Base-by-base conservation (phyloP, 202 grass and related monocot genomes). In the Hordeum pubiflorum region DNA sequence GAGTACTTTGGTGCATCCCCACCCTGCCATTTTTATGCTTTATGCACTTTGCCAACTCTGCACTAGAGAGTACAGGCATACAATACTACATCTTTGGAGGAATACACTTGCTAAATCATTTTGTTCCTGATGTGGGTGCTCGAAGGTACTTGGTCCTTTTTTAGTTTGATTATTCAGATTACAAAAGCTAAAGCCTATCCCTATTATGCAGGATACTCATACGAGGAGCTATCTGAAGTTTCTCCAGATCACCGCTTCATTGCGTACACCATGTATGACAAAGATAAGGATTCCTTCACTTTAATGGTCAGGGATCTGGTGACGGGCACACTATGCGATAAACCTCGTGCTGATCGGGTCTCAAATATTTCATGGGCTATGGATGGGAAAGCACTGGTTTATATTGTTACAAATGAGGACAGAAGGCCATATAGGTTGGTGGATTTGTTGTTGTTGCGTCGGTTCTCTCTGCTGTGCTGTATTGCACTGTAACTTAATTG, bases 261-360 rank as follows among this genome's bases (percentile, higher is more conserved):
- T 86, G 94, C 91, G 65, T 97, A 98, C 86, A 94, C 92, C 31
- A 94, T 98, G 95, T 93, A 94, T 75, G 86, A 98, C 66, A 98
- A 98, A 87, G 92, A 94, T 43, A 94, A 94, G 84, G 90, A 91
- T 44, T 93, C 86, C 26, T 98, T 98, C 80, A 92, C 84, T 32
- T 84, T 98, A 93, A 76, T 91, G 79, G 90, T 98, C 52, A 92
- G 86, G 77, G 92, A 98, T 84, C 87, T 98, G 52, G 83, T 86
- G 65, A 91, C 86, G 34, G 95, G 95, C 48, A 72, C 86, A 54
- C 86, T 98, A 84, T 89, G 83, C 10, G 82, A 94, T 75, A 91
- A 85, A 78, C 95, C 95, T 64, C 63, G 65, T 83, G 90, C 86
- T 40, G 88, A 94, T 69, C 71, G 85, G 74, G 90, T 98, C 44